phyloP scores from a whole-genome alignment of 148 eudicot genomes.

The Vaccinium corymbosum region DNA sequence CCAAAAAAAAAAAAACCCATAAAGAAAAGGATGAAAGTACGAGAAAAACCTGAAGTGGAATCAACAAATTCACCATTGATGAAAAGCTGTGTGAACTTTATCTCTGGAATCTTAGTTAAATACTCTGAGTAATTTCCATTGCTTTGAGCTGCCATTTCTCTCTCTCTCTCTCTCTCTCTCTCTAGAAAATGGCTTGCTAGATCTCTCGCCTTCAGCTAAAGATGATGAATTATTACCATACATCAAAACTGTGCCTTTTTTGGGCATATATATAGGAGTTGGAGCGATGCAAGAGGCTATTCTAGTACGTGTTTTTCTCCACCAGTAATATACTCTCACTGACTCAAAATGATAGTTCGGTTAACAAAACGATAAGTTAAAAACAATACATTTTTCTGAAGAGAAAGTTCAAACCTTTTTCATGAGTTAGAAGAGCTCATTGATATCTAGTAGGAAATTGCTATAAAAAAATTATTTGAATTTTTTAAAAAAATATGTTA shows the following conservation, averaged over 20 bases:
- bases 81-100: constrained; percentile 83
- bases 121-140: constrained; percentile 13
- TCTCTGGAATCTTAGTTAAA: constrained; percentile 36
- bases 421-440: no score
- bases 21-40: no score
- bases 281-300: background rate
- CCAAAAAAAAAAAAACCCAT: background rate
- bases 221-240: background rate
- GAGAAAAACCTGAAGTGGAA: constrained; percentile 66
- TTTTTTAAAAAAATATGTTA: no score
- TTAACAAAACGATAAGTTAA: no score
- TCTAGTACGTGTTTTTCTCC: no score
- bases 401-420: no score
- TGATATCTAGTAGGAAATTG: no score
- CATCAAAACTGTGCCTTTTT: background rate
- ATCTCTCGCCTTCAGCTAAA: background rate
- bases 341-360: no score
- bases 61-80: constrained; percentile 80
- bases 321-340: no score
- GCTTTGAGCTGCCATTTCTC: constrained; percentile 18
- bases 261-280: background rate
- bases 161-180: constrained; percentile 21
- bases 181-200: background rate
- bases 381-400: no score
- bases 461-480: no score